A percentile compares a stretch with the other conserved stretches of the same genome.
These are phyloP conservation scores for Phragmites australis DNA, from an alignment of 176 grass and related monocot genomes.

Conservation along the genomic window DNA sequence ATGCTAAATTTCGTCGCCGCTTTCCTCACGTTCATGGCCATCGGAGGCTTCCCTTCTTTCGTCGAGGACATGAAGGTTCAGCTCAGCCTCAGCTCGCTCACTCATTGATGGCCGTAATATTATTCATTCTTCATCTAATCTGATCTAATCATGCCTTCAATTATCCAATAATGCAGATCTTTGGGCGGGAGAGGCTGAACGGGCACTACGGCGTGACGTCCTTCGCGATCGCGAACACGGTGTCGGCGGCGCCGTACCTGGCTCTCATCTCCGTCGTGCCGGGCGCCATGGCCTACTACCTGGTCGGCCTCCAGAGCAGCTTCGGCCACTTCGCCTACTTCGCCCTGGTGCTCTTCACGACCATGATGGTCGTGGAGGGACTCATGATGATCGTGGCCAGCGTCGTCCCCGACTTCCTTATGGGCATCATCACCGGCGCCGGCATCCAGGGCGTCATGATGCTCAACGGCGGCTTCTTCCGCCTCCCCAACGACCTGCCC, in stretches of 20 bases:
- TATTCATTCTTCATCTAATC: no score
- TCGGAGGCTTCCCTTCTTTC: conserved; percentile 94
- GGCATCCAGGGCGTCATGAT: conserved; percentile 95
- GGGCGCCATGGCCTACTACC: conserved; percentile 80
- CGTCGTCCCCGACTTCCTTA: conserved; percentile 82
- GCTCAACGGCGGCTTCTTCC: conserved; percentile 86
- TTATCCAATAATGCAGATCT: conserved; percentile 50
- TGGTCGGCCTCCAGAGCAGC: conserved; percentile 58
- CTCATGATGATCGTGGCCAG: conserved; percentile 93
- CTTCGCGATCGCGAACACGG: conserved; percentile 75
- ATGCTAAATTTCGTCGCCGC: conserved; percentile 83
- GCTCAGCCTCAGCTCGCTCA: not conserved
- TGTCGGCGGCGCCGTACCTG: conserved; percentile 76
- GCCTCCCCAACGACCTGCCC: conserved; percentile 68
- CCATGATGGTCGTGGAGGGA: conserved; percentile 84
- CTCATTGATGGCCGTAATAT: not conserved
- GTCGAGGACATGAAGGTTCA: conserved; percentile 97
- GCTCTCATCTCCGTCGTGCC: conserved; percentile 74
- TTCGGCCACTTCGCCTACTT: conserved; percentile 83
- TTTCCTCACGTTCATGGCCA: conserved; percentile 97
- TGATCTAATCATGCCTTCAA: no score
- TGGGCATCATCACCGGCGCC: conserved; percentile 94
- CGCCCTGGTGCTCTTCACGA: conserved; percentile 62
- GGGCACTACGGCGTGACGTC: conserved; percentile 88
- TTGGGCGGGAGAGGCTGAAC: conserved; percentile 77